A percentile compares a stretch with the other conserved stretches of the same genome.
phyloP scores from a whole-genome alignment of 2,329 filamentous ascomycete genomes.

The Aureobasidium leucospermi region DNA sequence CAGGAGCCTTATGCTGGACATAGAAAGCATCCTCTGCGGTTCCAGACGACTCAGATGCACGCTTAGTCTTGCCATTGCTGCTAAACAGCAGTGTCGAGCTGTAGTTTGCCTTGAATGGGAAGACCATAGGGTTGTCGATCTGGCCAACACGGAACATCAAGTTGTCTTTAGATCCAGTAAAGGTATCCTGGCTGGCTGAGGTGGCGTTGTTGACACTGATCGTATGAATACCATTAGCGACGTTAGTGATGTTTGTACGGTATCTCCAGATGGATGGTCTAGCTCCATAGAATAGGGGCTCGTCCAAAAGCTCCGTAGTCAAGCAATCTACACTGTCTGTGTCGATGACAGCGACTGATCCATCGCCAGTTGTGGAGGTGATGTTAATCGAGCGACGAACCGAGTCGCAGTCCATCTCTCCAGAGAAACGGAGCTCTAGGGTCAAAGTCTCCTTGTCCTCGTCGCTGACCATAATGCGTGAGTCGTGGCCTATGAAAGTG shows the following conservation, averaged over 20 bases:
- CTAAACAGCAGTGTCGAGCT: constrained; percentile 44
- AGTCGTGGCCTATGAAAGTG: constrained; percentile 46
- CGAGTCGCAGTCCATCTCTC: constrained; percentile 53
- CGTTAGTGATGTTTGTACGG: constrained; percentile 45
- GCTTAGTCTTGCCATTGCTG: constrained; percentile 24
- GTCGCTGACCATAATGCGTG: constrained; percentile 45
- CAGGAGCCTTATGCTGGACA: constrained; percentile 52
- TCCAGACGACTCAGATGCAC: constrained; percentile 1
- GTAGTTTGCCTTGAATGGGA: constrained; percentile 51
- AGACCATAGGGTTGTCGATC: constrained; percentile 52
- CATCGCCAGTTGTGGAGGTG: constrained; percentile 46
- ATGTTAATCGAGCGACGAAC: constrained; percentile 45
- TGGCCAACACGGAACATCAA: constrained; percentile 56
- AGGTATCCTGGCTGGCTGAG: constrained; percentile 30
- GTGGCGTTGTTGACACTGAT: constrained; percentile 51
- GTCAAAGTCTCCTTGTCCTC: constrained; percentile 37
- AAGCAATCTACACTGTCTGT: constrained; percentile 39
- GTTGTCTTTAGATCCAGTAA: constrained; percentile 49
- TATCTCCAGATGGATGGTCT: constrained; percentile 50
- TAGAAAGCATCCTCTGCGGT: constrained; percentile 29
- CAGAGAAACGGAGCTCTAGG: constrained; percentile 52
- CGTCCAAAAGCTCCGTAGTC: constrained; percentile 29
- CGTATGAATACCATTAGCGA: constrained; percentile 54
- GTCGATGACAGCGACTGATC: constrained; percentile 39
- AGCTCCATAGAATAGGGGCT: constrained; percentile 38